Base-by-base conservation (phyloP, 768 basidiomycete species). In the Leccinum rimulosum region DNA sequence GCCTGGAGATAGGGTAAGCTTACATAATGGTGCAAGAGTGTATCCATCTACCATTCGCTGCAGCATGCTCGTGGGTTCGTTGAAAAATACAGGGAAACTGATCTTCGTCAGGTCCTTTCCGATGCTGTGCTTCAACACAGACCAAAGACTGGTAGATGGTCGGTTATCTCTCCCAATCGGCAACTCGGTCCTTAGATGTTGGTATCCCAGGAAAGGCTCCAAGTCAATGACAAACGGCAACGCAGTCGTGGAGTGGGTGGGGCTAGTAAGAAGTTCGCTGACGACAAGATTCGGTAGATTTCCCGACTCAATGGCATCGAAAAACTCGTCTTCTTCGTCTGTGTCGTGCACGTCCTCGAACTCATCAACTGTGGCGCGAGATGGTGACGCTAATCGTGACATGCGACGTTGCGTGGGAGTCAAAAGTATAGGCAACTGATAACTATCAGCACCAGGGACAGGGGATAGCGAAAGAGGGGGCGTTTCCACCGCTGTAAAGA, bases 51-150 rank as follows among this genome's bases (percentile, higher is more conserved):
- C 89, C 92, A 98, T 98, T 52, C 95, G 79, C 76, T 98, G 93
- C 60, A 98, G 72, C 95, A 98, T 98, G 68, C 92, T 95, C 52
- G 95, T 97, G 30, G 93, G 91, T 73, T 93, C 91, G 72, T 94
- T 95, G 68, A 93, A 94, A 71, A 86, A 93, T 43, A 97, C 94
- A 0, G 95, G 95, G 73, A 96, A 96, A 64, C 86, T 91, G 60
- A 98, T 98, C 81, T 82, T 95, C 43, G 95, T 98, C 70, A 98
- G 76, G 71, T 98, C 95, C 79, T 97, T 98, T 61, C 96, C 95
- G 60, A 98, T 96, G 61, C 88, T 91, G 61, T 90, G 85, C 76
- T 98, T 98, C 77, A 98, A 76, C 64, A 98, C 95, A 49, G 88
- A 87, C 95, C 95, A 98, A 47, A 96, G 76, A 75, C 91, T 93